Base-by-base conservation (phyloP, 257 asterid genomes). In the Prunella vulgaris region DNA sequence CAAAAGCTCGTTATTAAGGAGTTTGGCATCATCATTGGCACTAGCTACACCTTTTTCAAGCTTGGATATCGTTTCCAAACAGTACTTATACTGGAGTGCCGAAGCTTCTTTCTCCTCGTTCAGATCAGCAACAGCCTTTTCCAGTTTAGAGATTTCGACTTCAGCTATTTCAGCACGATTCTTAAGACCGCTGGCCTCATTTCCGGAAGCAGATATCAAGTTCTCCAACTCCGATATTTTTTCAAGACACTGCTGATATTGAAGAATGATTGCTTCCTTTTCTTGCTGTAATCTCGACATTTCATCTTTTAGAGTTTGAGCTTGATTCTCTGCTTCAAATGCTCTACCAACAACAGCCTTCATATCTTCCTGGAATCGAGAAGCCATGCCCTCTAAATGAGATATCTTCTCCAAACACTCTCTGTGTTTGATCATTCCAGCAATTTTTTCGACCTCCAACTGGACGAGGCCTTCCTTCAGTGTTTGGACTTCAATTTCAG, bases 41-140 rank as follows among this genome's bases (percentile, higher is more conserved):
- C 32, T 59, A 28, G 82, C 76, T 44, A 88, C 13, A 18, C 86
- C 86, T 27, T 71, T 76, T 82, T 91, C 92, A 38, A 91, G 95
- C 58, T 84, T 75, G 49, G 90, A 77, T 72, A 91, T 80, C 59
- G 79, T 89, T 75, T 84, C 90, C 78, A 82, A 74, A 80, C 96
- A 93, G 70, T 66, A 46, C 66, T 81, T 81, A 68, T 91, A 91
- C 74, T 79, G 84, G 15, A 80, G 72, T 70, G 83, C 85, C 3
- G 86, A 82, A 53, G 83, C 79, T 77, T 94, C 96, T 74, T 85
- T 91, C 84, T 94, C 88, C 79, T 65, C 80, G 42, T 70, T 83
- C 37, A 89, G 70, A 70, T 77, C 83, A 74, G 78, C 69, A 40
- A 85, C 73, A 49, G 82, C 78, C 70, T 66, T 78, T 77, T 69